Evolutionary conservation across 2,329 filamentous ascomycete genomes (phyloP), one percentile per base, ranked within the genome.

Genomic region (Stagonosporopsis rhizophila): DNA sequence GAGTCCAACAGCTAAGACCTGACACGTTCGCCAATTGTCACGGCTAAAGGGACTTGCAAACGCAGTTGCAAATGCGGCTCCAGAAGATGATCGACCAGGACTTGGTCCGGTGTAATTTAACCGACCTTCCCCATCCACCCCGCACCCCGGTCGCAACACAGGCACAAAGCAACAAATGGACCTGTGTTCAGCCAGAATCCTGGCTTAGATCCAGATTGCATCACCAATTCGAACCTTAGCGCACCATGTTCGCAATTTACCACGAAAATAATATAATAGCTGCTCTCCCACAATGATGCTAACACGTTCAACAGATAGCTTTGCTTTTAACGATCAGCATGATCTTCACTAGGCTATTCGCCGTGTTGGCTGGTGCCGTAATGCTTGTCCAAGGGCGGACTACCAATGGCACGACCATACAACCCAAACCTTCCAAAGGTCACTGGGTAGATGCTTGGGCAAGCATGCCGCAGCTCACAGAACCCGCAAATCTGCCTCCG

Each of bases 401-500:
- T 27, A 28, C 8, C 28, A 39, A 38, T 20, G 19, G 28, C 34
- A 52, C 27, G 15, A 17, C 35, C 17, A 42, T 52, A 19, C 48
- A 22, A 6, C 55, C 55, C 4, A 58, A 53, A 22, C 70, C 70
- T 22, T 55, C 63, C 9, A 66, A 70, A 58, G 72, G 79, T 42
- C 81, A 84, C 59, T 89, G 86, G 86, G 79, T 87, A 14, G 82
- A 83, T 59, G 85, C 83, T 2, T 89, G 87, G 87, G 83, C 84
- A 0, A 79, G 85, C 2, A 89, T 89, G 86, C 86, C 86, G 0
- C 86, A 89, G 68, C 75, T 87, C 39, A 85, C 85, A 1, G 87
- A 89, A 65, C 81, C 80, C 9, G 78, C 75, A 42, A 89, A 89
- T 61, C 78, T 89, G 19, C 87, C 87, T 9, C 82, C 83, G 0